phyloP scores from a whole-genome alignment of 2,329 filamentous ascomycete genomes.

The Pseudogymnoascus sp. region DNA sequence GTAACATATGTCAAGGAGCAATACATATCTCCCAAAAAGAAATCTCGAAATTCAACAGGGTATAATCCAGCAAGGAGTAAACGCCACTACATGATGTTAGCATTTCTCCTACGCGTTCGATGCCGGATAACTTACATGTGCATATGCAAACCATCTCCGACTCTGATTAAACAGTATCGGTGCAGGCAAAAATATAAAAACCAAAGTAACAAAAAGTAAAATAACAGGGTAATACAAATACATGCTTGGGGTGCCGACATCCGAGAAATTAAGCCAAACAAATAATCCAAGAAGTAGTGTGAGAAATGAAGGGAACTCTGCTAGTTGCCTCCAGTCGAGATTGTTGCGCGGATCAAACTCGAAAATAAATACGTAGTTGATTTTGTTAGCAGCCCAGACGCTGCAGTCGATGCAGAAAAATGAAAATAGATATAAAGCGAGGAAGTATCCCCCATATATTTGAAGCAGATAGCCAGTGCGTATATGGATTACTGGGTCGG shows the following conservation, averaged over 20 bases:
- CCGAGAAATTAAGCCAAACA: conserved; percentile 82
- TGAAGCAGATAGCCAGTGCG: conserved; percentile 67
- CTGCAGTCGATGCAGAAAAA: conserved; percentile 82
- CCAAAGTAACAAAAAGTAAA: conserved; percentile 58
- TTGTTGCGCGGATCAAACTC: conserved; percentile 84
- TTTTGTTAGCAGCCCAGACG: conserved; percentile 73
- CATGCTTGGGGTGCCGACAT: conserved; percentile 55
- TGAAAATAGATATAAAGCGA: conserved; percentile 69
- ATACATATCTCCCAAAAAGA: conserved; percentile 96
- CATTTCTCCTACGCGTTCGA: neutral
- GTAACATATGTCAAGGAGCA: conserved; percentile 89
- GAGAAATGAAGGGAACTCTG: conserved; percentile 81
- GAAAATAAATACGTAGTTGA: conserved; percentile 96
- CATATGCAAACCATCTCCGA: conserved; percentile 79
- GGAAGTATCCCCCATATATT: conserved; percentile 87
- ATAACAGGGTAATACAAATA: conserved; percentile 84
- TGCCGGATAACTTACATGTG: conserved; percentile 54
- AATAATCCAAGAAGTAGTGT: conserved; percentile 68
- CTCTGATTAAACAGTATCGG: conserved; percentile 67
- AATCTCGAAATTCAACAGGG: conserved; percentile 92
- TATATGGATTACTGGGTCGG: conserved; percentile 38
- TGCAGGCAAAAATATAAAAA: conserved; percentile 67
- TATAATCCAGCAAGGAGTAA: conserved; percentile 78
- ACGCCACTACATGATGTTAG: conserved; percentile 57
- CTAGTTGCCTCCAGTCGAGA: conserved; percentile 81